Evolutionary conservation across 768 basidiomycete species (phyloP).

Genomic region (Tricholoma sp.): DNA sequence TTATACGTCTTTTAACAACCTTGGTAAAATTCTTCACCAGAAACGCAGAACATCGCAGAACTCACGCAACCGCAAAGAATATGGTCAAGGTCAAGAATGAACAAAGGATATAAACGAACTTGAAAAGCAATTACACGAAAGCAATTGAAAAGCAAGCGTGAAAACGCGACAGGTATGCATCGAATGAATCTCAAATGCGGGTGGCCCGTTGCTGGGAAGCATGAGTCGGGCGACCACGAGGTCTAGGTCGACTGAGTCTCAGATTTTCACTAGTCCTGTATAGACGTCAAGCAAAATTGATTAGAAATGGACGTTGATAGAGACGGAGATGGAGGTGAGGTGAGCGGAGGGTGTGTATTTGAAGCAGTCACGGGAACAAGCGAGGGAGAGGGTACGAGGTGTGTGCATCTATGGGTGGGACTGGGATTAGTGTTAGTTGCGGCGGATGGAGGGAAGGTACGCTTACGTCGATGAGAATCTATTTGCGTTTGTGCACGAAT

Average conservation of each 20-base stretch:
- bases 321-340: background rate
- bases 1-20: too few relatives aligned
- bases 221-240: too few relatives aligned
- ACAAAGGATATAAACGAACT: too few relatives aligned
- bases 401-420: background rate
- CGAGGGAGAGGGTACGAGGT: background rate
- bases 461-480: background rate
- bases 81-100: too few relatives aligned
- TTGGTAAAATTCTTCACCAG: too few relatives aligned
- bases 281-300: background rate
- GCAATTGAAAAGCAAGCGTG: too few relatives aligned
- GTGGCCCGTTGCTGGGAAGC: conserved; percentile 33
- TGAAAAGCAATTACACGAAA: too few relatives aligned
- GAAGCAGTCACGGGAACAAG: background rate
- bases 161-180: too few relatives aligned
- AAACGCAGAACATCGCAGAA: too few relatives aligned
- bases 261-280: conserved; percentile 42
- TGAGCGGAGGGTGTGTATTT: background rate
- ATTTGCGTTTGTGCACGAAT: background rate
- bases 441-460: background rate
- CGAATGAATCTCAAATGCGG: conserved; percentile 21
- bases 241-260: conserved; percentile 48
- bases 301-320: background rate
- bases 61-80: too few relatives aligned
- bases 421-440: background rate